Conservation (phyloP, 371 early-diverging fungal genomes). For the Mortierella sp. region DNA sequence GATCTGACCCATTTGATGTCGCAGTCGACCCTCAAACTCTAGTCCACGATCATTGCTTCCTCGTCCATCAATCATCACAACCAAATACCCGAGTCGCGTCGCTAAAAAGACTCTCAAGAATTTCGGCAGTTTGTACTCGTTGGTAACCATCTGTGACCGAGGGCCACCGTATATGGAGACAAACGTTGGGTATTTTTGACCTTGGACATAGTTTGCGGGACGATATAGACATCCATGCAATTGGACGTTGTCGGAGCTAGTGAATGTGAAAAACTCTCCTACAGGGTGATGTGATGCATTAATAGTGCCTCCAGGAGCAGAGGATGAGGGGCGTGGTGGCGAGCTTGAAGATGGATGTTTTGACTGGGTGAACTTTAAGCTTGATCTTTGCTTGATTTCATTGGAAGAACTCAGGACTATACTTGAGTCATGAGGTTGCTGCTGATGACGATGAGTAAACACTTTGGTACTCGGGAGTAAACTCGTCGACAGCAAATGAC, state of each 20-base stretch:
- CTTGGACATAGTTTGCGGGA: constrained; percentile 64
- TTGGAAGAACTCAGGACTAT: constrained; percentile 27
- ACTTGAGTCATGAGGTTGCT: constrained; percentile 16
- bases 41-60: constrained; percentile 81
- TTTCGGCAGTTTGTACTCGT: constrained; percentile 79
- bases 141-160: constrained; percentile 75
- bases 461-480: constrained; percentile 24
- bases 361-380: constrained; percentile 20
- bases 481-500: constrained; percentile 32
- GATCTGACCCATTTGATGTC: constrained; percentile 67
- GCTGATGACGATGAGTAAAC: constrained; percentile 11
- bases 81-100: constrained; percentile 74
- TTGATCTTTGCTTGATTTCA: constrained; percentile 11
- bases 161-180: constrained; percentile 77
- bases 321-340: constrained; percentile 3
- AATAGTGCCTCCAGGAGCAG: constrained; percentile 8
- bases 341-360: constrained; percentile 13
- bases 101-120: constrained; percentile 74
- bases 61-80: constrained; percentile 81
- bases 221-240: constrained; percentile 77
- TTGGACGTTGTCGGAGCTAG: constrained; percentile 49
- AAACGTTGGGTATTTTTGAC: constrained; percentile 68
- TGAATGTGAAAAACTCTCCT: constrained; percentile 51
- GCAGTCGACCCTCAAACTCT: constrained; percentile 72
- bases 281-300: constrained; percentile 47